These are phyloP conservation scores for Mycosphaerella sp. DNA, from an alignment of 2,329 filamentous ascomycete genomes.

Conservation along the genomic window DNA sequence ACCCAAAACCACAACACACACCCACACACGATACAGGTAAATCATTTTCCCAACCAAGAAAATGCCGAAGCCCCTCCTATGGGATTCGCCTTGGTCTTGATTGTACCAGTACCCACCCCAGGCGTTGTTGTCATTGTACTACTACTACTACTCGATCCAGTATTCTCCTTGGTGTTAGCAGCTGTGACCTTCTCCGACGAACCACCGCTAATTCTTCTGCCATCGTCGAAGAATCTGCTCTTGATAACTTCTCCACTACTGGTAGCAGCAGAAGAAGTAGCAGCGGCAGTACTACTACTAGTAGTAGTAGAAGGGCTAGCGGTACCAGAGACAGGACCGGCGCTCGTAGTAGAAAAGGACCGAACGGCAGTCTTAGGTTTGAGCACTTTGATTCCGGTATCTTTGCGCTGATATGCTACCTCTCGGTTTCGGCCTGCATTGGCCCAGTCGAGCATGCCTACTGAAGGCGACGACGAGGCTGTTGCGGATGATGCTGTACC, in stretches of 20 bases:
- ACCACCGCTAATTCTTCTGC: constrained; percentile 32
- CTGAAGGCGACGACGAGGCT: constrained; percentile 5
- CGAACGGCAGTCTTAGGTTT: constrained; percentile 64
- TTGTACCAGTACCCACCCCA: constrained; percentile 8
- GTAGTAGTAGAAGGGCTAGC: constrained; percentile 23
- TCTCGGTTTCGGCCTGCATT: constrained; percentile 52
- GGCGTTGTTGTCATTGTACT: constrained; percentile 12
- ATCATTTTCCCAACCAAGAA: constrained; percentile 54
- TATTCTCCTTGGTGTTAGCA: constrained; percentile 33
- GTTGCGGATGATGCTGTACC: constrained; percentile 13
- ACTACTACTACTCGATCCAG: background rate
- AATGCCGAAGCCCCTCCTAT: constrained; percentile 91
- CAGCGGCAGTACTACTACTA: too few relatives aligned
- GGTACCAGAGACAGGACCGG: constrained; percentile 7
- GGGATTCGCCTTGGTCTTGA: constrained; percentile 55
- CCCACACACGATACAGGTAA: too few relatives aligned
- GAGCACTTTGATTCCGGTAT: constrained; percentile 81
- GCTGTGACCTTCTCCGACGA: constrained; percentile 14
- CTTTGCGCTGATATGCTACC: constrained; percentile 61
- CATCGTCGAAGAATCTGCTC: constrained; percentile 48
- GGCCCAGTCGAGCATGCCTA: constrained; percentile 44
- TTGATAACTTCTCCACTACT: constrained; percentile 25
- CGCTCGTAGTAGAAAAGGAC: constrained; percentile 39
- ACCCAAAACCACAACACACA: too few relatives aligned
- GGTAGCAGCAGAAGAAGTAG: background rate